Percentiles rank a stretch among this genome's conserved stretches.
phyloP scores from a whole-genome alignment of 2,329 filamentous ascomycete species.

The Fonsecaea nubica region DNA sequence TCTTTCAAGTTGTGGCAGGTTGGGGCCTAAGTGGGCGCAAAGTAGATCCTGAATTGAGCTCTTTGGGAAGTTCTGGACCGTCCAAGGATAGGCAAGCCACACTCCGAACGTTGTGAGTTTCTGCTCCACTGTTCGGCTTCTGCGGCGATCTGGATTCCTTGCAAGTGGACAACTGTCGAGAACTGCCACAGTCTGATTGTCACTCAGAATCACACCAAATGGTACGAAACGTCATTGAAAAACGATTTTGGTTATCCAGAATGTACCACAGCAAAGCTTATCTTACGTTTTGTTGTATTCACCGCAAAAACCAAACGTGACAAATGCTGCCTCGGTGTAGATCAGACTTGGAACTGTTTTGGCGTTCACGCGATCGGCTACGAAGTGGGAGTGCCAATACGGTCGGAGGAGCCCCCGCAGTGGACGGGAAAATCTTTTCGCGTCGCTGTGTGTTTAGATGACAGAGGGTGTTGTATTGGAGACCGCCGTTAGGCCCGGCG shows the following conservation, averaged over 20 bases:
- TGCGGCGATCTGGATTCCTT: constrained; percentile 27
- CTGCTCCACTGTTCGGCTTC: constrained; percentile 25
- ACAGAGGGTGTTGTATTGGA: background rate
- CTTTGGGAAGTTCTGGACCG: constrained; percentile 4
- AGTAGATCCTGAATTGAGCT: background rate
- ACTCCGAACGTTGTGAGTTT: constrained; percentile 11
- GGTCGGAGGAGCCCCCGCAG: background rate
- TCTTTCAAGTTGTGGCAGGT: background rate
- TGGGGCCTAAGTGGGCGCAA: background rate
- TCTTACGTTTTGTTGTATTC: background rate
- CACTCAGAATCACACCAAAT: background rate
- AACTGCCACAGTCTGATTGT: background rate
- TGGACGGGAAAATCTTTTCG: background rate
- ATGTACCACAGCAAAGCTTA: background rate
- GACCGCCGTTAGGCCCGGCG: background rate
- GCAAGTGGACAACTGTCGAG: background rate
- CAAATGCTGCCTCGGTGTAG: background rate
- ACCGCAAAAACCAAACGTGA: background rate
- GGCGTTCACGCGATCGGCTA: background rate
- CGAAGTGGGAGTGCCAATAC: background rate
- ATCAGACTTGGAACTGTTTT: background rate
- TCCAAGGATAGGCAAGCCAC: constrained; percentile 27
- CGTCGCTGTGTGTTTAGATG: background rate
- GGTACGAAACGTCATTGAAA: background rate
- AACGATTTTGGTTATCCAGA: background rate